Percentiles rank a stretch among this genome's conserved stretches.
Evolutionary conservation across 441 rosid genomes (phyloP).

Genomic region (Erodium moschatum): DNA sequence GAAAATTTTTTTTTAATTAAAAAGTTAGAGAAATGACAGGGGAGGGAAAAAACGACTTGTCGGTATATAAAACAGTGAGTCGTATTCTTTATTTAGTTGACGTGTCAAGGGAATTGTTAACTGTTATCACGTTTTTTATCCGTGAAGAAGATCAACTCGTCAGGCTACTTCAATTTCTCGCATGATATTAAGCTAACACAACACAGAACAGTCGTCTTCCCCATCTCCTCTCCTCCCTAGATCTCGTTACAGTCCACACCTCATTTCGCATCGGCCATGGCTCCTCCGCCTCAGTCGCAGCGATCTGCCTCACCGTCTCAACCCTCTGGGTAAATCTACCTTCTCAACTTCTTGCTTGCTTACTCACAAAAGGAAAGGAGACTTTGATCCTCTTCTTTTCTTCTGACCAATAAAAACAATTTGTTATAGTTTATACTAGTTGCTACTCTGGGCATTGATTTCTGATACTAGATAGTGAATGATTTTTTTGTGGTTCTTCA

Average conservation of each 20-base stretch:
- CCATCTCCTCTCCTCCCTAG: not conserved
- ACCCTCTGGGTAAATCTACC: conserved; percentile 68
- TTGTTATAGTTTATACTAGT: not conserved
- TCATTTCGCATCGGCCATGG: conserved; percentile 35
- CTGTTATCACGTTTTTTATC: no score
- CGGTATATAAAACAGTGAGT: no score
- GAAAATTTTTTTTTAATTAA: no score
- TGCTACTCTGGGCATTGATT: not conserved
- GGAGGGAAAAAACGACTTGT: no score
- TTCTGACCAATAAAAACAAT: not conserved
- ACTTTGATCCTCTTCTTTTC: not conserved
- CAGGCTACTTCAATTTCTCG: not conserved
- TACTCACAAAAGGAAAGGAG: not conserved
- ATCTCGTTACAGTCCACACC: conserved; percentile 7
- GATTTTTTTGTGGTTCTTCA: not conserved
- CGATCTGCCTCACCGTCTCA: conserved; percentile 84
- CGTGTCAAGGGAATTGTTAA: no score
- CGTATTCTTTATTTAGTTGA: no score
- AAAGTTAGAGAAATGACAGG: no score
- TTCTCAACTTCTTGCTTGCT: not conserved
- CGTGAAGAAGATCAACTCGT: no score
- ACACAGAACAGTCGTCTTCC: conserved; percentile 7
- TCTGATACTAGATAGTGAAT: not conserved
- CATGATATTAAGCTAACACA: not conserved
- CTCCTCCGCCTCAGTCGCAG: conserved; percentile 68